Evolutionary conservation across 257 asterid genomes (phyloP).

Genomic region (Capsicum baccatum): DNA sequence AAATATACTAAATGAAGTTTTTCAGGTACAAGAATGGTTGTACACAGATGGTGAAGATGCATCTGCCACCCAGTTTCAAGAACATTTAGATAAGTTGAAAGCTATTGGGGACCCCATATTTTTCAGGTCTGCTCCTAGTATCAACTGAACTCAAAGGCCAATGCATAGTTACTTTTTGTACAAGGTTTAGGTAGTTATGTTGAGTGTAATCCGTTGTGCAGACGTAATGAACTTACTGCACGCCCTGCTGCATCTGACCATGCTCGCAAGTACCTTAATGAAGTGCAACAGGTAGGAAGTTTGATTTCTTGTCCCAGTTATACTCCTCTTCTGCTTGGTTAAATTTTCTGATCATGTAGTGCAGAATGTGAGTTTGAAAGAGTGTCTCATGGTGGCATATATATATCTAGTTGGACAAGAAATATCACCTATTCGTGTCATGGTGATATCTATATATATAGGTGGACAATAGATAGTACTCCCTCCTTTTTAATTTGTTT

Average conservation of each 20-base stretch:
- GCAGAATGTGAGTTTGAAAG: neutral
- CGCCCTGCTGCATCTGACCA: slow-evolving; percentile 87
- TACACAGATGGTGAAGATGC: slow-evolving; percentile 99
- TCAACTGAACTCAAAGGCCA: slow-evolving; percentile 30
- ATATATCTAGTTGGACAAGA: neutral
- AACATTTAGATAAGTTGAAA: slow-evolving; percentile 76
- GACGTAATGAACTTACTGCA: slow-evolving; percentile 85
- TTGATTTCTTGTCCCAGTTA: neutral
- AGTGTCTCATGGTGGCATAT: neutral
- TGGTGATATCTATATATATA: neutral
- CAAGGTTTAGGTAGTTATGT: neutral
- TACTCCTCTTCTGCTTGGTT: slow-evolving; percentile 11
- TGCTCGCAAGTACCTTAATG: slow-evolving; percentile 67
- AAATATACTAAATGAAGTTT: slow-evolving; percentile 12
- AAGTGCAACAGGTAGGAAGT: slow-evolving; percentile 67
- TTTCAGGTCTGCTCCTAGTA: slow-evolving; percentile 62
- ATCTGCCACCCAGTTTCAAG: slow-evolving; percentile 82
- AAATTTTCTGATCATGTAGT: neutral
- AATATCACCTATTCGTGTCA: neutral
- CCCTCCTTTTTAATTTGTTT: neutral
- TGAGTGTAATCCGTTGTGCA: slow-evolving; percentile 37
- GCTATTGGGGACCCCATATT: slow-evolving; percentile 94
- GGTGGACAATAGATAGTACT: neutral
- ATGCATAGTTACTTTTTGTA: neutral
- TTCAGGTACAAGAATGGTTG: slow-evolving; percentile 97